Percentiles rank a stretch among this genome's conserved stretches.
These are phyloP conservation scores for Aspergillus funiculosus DNA, from an alignment of 495 filamentous ascomycete genomes.

Conservation along the genomic window DNA sequence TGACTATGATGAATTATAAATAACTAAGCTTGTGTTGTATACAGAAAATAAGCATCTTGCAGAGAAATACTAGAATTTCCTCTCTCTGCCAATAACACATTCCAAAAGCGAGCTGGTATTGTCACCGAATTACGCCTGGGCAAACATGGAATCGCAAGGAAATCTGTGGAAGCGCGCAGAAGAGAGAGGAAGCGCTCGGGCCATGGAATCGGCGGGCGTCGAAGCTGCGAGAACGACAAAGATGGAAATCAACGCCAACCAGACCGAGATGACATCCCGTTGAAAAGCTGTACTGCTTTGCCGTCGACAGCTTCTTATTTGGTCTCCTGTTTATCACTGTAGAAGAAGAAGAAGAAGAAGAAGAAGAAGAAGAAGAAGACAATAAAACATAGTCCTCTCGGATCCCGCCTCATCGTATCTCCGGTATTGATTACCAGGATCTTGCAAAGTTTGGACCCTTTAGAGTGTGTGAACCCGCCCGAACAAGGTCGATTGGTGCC, in stretches of 20 bases:
- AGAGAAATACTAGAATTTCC: no score
- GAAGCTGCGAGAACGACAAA: conserved; percentile 23
- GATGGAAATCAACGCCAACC: conserved; percentile 9
- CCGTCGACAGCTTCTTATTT: no score
- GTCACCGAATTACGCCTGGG: conserved; percentile 2
- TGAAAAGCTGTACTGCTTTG: conserved; percentile 13
- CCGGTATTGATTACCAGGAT: conserved; percentile 15
- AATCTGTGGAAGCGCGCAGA: conserved; percentile 34
- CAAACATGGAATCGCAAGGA: conserved; percentile 23
- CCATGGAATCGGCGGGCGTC: conserved; percentile 21
- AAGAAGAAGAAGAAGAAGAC: no score
- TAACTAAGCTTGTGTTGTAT: no score
- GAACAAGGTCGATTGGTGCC: conserved; percentile 16
- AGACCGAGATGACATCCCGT: conserved; percentile 3
- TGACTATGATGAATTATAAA: no score
- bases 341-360: no score
- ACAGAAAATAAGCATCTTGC: no score
- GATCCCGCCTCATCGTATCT: conserved; percentile 14
- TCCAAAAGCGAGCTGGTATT: not conserved
- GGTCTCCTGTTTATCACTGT: conserved; percentile 2
- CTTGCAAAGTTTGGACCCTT: conserved; percentile 11
- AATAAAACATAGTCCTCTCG: conserved; percentile 5
- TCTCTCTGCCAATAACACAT: no score
- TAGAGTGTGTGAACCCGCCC: not conserved
- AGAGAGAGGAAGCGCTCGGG: conserved; percentile 32